Percentiles rank a stretch among this genome's conserved stretches.
phyloP scores from a whole-genome alignment of 169 alveolate species.

The Plasmodium billcollinsi region DNA sequence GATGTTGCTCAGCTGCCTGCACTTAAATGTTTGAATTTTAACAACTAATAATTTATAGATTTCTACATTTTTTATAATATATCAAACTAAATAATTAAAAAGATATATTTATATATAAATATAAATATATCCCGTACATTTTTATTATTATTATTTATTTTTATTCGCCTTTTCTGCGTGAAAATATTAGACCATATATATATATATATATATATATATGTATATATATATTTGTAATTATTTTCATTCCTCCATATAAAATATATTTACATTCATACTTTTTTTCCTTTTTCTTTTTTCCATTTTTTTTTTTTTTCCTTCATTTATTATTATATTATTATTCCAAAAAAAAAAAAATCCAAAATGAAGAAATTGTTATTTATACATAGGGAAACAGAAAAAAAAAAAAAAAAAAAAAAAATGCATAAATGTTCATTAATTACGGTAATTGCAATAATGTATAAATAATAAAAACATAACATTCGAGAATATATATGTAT shows the following conservation, averaged over 20 bases:
- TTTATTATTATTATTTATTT: not conserved
- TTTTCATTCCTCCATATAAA: slow-evolving; percentile 1
- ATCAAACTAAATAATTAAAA: slow-evolving; percentile 12
- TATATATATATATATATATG: not conserved
- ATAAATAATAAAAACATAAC: slow-evolving; percentile 1
- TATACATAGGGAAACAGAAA: too few relatives aligned
- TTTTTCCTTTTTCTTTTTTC: not conserved
- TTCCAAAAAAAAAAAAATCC: not conserved
- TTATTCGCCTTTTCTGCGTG: not conserved
- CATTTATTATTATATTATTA: not conserved
- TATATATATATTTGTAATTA: slow-evolving; percentile 4
- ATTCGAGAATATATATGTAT: not conserved
- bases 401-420: too few relatives aligned
- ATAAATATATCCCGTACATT: not conserved
- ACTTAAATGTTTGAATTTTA: slow-evolving; percentile 5
- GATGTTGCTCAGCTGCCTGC: slow-evolving; percentile 64
- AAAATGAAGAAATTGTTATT: not conserved
- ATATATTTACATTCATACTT: slow-evolving; percentile 1
- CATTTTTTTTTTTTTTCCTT: not conserved
- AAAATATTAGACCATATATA: not conserved
- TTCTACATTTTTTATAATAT: not conserved
- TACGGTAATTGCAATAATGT: slow-evolving; percentile 6
- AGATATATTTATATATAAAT: not conserved
- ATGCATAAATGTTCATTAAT: not conserved
- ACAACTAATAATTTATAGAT: not conserved